These are phyloP conservation scores for Pythium oligandrum DNA, from an alignment of 352 stramenopile species.

Conservation along the genomic window DNA sequence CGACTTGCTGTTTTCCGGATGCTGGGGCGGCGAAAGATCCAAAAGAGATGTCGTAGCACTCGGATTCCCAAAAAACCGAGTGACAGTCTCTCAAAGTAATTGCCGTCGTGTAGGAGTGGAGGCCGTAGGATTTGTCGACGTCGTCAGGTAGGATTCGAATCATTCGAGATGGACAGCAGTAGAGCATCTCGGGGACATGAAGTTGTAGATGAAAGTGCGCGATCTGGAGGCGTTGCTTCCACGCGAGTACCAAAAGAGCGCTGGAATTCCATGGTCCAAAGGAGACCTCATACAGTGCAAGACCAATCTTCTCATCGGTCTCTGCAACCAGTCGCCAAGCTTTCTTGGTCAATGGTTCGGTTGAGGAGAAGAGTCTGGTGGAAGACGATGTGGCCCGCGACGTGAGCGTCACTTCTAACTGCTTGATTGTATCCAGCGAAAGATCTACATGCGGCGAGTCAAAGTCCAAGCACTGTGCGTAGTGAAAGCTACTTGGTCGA, in stretches of 20 bases:
- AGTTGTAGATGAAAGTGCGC: conserved; percentile 43
- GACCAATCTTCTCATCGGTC: conserved; percentile 30
- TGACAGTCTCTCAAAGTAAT: conserved; percentile 40
- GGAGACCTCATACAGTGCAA: conserved; percentile 48
- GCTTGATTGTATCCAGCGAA: conserved; percentile 14
- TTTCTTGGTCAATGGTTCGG: conserved; percentile 10
- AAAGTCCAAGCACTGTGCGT: conserved; percentile 9
- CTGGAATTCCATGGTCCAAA: conserved; percentile 34
- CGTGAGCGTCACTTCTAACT: conserved; percentile 13
- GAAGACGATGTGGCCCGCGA: conserved; percentile 15
- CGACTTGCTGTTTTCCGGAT: conserved; percentile 6
- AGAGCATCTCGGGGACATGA: conserved; percentile 40
- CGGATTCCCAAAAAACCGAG: conserved; percentile 42
- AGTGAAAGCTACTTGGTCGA: conserved; percentile 8
- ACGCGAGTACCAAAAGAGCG: conserved; percentile 47
- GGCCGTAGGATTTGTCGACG: conserved; percentile 32
- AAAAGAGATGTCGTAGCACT: conserved; percentile 29
- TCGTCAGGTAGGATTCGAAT: conserved; percentile 30
- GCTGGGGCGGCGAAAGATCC: not conserved
- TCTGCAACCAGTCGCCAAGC: conserved; percentile 36
- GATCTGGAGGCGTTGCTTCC: conserved; percentile 36
- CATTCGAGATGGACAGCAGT: conserved; percentile 25
- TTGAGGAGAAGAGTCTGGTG: conserved; percentile 8
- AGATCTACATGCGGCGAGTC: conserved; percentile 5
- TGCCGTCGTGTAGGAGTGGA: conserved; percentile 45